phyloP scores from a whole-genome alignment of 805 yeast genomes.

The Starmerella etchellsii region DNA sequence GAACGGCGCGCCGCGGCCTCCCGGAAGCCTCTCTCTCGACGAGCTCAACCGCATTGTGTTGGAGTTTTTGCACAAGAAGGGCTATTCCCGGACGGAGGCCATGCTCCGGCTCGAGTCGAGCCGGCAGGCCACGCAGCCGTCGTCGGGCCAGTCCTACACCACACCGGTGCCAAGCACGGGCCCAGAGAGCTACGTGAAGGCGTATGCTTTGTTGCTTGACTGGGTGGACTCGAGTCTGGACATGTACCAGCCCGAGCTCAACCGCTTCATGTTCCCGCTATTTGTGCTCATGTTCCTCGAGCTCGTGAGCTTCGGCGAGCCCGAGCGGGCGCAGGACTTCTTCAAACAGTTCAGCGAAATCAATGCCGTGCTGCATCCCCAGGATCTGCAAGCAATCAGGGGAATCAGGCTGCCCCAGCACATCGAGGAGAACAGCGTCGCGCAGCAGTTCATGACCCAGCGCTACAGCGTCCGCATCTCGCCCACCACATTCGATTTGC shows the following conservation, averaged over 20 bases:
- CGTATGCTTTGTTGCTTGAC: constrained; percentile 62
- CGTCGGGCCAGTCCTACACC: constrained; percentile 26
- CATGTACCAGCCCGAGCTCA: constrained; percentile 74
- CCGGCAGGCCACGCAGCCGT: constrained; percentile 25
- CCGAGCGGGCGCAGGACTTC: constrained; percentile 51
- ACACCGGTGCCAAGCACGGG: constrained; percentile 25
- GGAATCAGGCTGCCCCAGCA: constrained; percentile 73
- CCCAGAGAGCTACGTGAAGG: constrained; percentile 64
- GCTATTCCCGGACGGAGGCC: constrained; percentile 88
- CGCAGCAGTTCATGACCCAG: constrained; percentile 57
- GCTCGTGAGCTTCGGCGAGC: constrained; percentile 50
- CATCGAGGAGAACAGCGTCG: constrained; percentile 66
- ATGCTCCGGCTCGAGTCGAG: constrained; percentile 70
- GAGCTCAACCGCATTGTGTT: constrained; percentile 85
- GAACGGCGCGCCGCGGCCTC: constrained; percentile 10
- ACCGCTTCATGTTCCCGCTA: constrained; percentile 77
- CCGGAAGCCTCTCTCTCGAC: constrained; percentile 42
- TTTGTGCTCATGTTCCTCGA: constrained; percentile 81
- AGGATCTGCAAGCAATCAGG: constrained; percentile 58
- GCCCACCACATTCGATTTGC: constrained; percentile 69
- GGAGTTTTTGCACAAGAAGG: constrained; percentile 85
- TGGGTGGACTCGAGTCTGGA: constrained; percentile 92
- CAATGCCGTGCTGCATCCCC: constrained; percentile 61
- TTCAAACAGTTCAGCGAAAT: constrained; percentile 63
- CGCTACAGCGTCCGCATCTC: constrained; percentile 67